phyloP scores from a whole-genome alignment of 2,329 filamentous ascomycete species.

The Penicillium sp. region DNA sequence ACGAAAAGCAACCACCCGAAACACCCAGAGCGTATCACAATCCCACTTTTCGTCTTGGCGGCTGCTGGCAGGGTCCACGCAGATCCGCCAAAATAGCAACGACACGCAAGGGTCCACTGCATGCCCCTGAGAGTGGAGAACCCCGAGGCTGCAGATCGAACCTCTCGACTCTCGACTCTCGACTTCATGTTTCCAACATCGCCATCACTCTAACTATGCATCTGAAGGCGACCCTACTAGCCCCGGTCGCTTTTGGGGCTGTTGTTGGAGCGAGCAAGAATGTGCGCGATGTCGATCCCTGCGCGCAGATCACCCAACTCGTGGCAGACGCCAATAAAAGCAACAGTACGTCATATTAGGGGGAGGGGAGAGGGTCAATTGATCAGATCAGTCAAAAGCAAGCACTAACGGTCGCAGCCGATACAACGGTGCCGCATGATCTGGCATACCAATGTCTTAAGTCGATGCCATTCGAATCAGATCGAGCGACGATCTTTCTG shows the following conservation, averaged over 20 bases:
- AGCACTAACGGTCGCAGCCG: constrained; percentile 19
- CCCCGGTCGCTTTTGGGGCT: constrained; percentile 16
- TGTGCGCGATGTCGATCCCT: constrained; percentile 23
- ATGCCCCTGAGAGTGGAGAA: constrained; percentile 25
- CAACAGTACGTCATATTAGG: constrained; percentile 17
- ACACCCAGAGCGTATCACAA: constrained; percentile 9
- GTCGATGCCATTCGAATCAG: constrained; percentile 35
- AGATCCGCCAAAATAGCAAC: constrained; percentile 25
- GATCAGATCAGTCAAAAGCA: neutral
- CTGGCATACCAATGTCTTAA: constrained; percentile 31
- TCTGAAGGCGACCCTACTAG: constrained; percentile 15
- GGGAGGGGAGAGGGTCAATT: neutral
- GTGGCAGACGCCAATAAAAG: constrained; percentile 19
- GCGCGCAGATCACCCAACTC: constrained; percentile 24
- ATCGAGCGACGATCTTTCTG: constrained; percentile 28
- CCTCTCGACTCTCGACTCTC: constrained; percentile 4
- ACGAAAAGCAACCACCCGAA: constrained; percentile 1
- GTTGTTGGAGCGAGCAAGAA: constrained; percentile 12
- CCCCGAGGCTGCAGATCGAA: constrained; percentile 6
- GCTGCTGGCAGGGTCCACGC: constrained; percentile 11
- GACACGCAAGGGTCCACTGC: constrained; percentile 23
- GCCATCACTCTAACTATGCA: constrained; percentile 16
- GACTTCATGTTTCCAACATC: constrained; percentile 12
- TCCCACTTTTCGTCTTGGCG: constrained; percentile 21
- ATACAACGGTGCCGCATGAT: constrained; percentile 18